These are phyloP conservation scores for Dictyostelium intermedium DNA, from an alignment of 78 protist genomes.

Conservation along the genomic window DNA sequence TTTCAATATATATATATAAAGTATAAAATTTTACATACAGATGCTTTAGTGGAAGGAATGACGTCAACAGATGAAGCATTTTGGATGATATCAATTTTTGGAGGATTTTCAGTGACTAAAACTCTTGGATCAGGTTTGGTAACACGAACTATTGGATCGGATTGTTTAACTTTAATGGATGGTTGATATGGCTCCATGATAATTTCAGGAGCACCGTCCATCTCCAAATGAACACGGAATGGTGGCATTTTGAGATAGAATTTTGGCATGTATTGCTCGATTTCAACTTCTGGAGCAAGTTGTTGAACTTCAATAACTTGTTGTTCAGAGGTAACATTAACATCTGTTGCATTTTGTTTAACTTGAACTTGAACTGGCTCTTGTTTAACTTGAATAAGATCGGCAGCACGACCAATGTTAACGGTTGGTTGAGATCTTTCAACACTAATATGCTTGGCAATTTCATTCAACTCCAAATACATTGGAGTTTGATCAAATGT, in stretches of 20 bases:
- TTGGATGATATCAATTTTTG: slow-evolving; percentile 43
- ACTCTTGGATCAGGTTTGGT: slow-evolving; percentile 56
- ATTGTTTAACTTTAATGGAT: slow-evolving; percentile 38
- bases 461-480: slow-evolving; percentile 16
- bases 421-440: slow-evolving; percentile 45
- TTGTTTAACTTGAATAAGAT: slow-evolving; percentile 32
- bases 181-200: slow-evolving; percentile 68
- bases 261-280: slow-evolving; percentile 67
- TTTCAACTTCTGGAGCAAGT: slow-evolving; percentile 52
- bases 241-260: slow-evolving; percentile 70
- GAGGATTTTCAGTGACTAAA: slow-evolving; percentile 30
- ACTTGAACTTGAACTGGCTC: slow-evolving; percentile 35
- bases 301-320: slow-evolving; percentile 49
- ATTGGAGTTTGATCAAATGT: slow-evolving; percentile 32
- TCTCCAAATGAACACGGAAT: slow-evolving; percentile 51
- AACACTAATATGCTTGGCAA: slow-evolving; percentile 2
- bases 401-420: slow-evolving; percentile 65
- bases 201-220: slow-evolving; percentile 80
- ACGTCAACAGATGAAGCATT: slow-evolving; percentile 57
- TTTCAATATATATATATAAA: not conserved
- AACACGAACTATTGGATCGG: slow-evolving; percentile 62
- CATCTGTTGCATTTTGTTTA: slow-evolving; percentile 16
- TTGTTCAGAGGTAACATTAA: slow-evolving; percentile 4
- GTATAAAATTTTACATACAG: not conserved
- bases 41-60: slow-evolving; percentile 70